Evolutionary conservation across 495 filamentous ascomycete genomes (phyloP).

Genomic region (Aspergillus hancockii): DNA sequence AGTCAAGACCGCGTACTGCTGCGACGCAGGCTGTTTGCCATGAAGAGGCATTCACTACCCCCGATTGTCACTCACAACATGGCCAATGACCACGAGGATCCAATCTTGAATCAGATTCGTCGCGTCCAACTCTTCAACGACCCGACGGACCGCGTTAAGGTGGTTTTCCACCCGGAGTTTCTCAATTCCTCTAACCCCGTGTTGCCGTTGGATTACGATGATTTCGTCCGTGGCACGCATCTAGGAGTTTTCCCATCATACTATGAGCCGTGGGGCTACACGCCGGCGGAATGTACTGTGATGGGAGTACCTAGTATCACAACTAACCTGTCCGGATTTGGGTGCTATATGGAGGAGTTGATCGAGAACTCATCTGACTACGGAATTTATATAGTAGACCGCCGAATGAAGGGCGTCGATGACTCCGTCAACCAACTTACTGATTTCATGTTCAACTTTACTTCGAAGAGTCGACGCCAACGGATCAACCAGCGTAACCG

Average conservation of each 20-base stretch:
- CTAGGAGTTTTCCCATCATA: slow-evolving; percentile 95
- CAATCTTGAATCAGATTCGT: slow-evolving; percentile 93
- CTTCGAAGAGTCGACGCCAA: slow-evolving; percentile 89
- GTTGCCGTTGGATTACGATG: slow-evolving; percentile 93
- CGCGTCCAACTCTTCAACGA: slow-evolving; percentile 97
- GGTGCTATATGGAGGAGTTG: slow-evolving; percentile 99
- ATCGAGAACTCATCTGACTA: slow-evolving; percentile 98
- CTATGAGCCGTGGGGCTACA: slow-evolving; percentile 99
- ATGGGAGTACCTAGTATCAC: slow-evolving; percentile 99
- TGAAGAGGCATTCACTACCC: slow-evolving; percentile 87
- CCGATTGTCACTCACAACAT: slow-evolving; percentile 99
- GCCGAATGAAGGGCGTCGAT: slow-evolving; percentile 92
- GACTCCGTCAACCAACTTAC: slow-evolving; percentile 95
- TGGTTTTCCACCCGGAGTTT: slow-evolving; percentile 98
- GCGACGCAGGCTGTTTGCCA: slow-evolving; percentile 86
- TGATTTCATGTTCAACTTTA: slow-evolving; percentile 92
- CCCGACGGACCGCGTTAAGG: slow-evolving; percentile 90
- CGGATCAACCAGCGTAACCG: slow-evolving; percentile 98
- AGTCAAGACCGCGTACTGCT: slow-evolving; percentile 91
- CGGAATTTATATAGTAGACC: slow-evolving; percentile 98
- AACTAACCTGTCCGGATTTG: slow-evolving; percentile 95
- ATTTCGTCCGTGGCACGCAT: slow-evolving; percentile 96
- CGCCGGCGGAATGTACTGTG: slow-evolving; percentile 96
- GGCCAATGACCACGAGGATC: slow-evolving; percentile 89
- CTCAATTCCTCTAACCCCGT: slow-evolving; percentile 94